Percentiles rank a stretch among this genome's conserved stretches.
Conservation (phyloP, 805 yeast species). For the Scheffersomyces coipomensis region DNA sequence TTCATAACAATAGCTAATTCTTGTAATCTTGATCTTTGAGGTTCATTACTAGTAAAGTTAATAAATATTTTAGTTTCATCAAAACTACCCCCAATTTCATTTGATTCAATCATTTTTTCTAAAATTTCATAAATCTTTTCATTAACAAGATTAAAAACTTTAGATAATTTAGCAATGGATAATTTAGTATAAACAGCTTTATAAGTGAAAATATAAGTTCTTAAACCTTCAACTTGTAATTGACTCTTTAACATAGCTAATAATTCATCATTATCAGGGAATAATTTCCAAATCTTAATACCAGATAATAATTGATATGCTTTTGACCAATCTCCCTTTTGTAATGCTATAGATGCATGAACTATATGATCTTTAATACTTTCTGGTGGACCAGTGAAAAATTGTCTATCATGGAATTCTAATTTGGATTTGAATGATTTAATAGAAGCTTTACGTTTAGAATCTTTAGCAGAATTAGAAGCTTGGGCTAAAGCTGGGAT, state of each 20-base stretch:
- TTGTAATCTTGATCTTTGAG: slow-evolving; percentile 81
- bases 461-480: slow-evolving; percentile 61
- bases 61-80: slow-evolving; percentile 64
- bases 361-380: slow-evolving; percentile 90
- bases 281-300: slow-evolving; percentile 83
- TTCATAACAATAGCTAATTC: slow-evolving; percentile 81
- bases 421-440: slow-evolving; percentile 89
- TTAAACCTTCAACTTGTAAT: slow-evolving; percentile 85
- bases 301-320: slow-evolving; percentile 70
- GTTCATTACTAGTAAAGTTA: slow-evolving; percentile 65
- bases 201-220: slow-evolving; percentile 89
- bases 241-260: slow-evolving; percentile 71
- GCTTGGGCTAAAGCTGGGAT: slow-evolving; percentile 84
- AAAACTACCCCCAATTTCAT: slow-evolving; percentile 73
- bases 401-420: slow-evolving; percentile 91
- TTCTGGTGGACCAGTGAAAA: slow-evolving; percentile 97
- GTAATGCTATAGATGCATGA: slow-evolving; percentile 87
- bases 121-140: slow-evolving; percentile 61
- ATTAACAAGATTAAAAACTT: slow-evolving; percentile 62
- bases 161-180: slow-evolving; percentile 63
- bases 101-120: slow-evolving; percentile 71
- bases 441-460: slow-evolving; percentile 53
- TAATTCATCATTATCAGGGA: slow-evolving; percentile 66
- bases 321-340: slow-evolving; percentile 84
- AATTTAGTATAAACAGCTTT: slow-evolving; percentile 73